Conservation (phyloP, 2,329 filamentous ascomycete genomes). For the Clonostachys byssicola region DNA sequence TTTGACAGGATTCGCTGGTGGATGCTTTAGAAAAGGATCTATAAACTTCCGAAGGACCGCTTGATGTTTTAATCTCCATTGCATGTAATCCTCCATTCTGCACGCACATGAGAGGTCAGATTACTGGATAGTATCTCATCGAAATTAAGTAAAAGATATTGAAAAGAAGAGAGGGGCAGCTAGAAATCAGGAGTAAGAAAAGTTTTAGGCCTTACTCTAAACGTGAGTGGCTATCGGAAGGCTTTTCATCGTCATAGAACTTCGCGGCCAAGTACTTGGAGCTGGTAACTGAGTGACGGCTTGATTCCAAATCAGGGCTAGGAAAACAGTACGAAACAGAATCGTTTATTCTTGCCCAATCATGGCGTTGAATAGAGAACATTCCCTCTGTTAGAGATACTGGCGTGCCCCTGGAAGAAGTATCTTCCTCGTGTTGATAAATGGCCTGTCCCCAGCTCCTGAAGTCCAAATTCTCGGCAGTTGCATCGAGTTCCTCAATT, state of each 20-base stretch:
- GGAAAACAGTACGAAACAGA: too few species aligned
- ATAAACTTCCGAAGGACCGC: slow-evolving; percentile 3
- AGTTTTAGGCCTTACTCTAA: neutral
- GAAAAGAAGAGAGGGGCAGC: too few species aligned
- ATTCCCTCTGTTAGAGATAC: too few species aligned
- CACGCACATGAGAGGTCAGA: neutral
- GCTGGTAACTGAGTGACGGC: too few species aligned
- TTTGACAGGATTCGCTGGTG: neutral
- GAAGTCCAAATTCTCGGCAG: slow-evolving; percentile 2
- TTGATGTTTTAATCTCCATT: slow-evolving; percentile 1
- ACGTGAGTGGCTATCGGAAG: neutral
- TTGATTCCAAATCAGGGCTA: too few species aligned
- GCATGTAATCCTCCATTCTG: neutral
- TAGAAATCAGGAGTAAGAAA: too few species aligned
- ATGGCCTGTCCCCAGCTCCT: slow-evolving; percentile 1
- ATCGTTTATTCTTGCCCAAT: too few species aligned
- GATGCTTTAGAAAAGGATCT: neutral
- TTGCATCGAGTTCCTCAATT: slow-evolving; percentile 2
- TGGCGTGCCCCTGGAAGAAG: too few species aligned
- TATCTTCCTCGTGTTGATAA: too few species aligned
- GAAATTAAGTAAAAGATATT: too few species aligned
- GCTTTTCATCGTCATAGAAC: slow-evolving; percentile 1
- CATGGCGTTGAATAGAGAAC: too few species aligned
- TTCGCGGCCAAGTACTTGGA: neutral
- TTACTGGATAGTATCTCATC: neutral